Conservation (phyloP, 257 asterid species). For the Perilla frutescens region DNA sequence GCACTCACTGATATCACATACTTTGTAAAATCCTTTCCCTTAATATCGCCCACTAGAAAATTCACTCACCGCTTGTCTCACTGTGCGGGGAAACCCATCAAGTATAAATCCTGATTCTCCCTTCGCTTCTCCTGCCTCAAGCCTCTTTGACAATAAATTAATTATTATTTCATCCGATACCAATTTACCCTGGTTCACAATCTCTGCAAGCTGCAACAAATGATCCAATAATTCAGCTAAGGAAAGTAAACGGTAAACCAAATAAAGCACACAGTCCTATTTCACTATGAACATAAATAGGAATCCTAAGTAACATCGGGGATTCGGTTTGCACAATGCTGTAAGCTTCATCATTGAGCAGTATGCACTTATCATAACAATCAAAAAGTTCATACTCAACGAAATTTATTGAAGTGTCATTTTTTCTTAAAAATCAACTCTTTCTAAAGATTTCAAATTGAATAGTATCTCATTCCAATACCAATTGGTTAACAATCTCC, state of each 20-base stretch:
- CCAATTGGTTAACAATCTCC: no score
- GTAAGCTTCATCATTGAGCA: background rate
- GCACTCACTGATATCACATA: background rate
- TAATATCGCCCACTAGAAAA: conserved; percentile 19
- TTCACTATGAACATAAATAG: conserved; percentile 6
- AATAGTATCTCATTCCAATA: no score
- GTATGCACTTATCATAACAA: background rate
- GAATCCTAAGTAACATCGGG: background rate
- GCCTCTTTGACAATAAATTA: conserved; percentile 86
- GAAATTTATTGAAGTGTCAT: background rate
- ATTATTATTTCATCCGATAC: conserved; percentile 94
- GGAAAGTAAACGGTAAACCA: conserved; percentile 1
- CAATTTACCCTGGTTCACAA: conserved; percentile 94
- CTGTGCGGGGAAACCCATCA: conserved; percentile 96
- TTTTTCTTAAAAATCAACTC: no score
- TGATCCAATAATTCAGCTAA: conserved; percentile 14
- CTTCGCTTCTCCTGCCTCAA: conserved; percentile 77
- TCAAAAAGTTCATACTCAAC: background rate
- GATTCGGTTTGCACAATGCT: background rate
- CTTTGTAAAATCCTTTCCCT: background rate
- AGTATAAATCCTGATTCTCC: conserved; percentile 94
- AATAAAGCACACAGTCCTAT: background rate
- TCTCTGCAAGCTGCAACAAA: conserved; percentile 72
- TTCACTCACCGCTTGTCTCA: conserved; percentile 88
- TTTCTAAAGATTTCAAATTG: no score